Percentiles rank a stretch among this genome's conserved stretches.
phyloP scores from a whole-genome alignment of 768 basidiomycete species.

The Pleurotus ostreatus region DNA sequence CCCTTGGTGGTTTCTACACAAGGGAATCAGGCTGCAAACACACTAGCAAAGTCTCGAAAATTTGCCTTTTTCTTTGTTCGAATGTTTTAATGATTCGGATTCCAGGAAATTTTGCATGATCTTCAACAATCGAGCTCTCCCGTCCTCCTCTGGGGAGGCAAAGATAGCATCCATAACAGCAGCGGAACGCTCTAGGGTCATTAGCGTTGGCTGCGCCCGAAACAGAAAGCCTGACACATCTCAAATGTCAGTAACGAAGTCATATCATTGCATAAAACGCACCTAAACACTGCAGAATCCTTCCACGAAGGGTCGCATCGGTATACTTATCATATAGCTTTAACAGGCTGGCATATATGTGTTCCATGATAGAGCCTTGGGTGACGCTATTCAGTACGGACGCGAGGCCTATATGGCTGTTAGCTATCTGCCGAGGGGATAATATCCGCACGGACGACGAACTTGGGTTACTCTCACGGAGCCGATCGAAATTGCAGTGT shows the following conservation, averaged over 20 bases:
- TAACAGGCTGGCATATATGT: conserved; percentile 73
- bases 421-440: neutral
- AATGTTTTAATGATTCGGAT: conserved; percentile 77
- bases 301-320: conserved; percentile 56
- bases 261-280: conserved; percentile 13
- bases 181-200: conserved; percentile 78
- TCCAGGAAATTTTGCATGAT: conserved; percentile 92
- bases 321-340: conserved; percentile 66
- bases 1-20: conserved; percentile 36
- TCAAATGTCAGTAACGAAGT: too few species aligned
- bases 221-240: conserved; percentile 73
- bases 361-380: conserved; percentile 76
- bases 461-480: conserved; percentile 64
- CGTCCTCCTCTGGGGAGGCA: conserved; percentile 65
- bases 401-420: conserved; percentile 40
- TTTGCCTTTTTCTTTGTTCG: conserved; percentile 64
- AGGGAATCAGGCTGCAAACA: neutral
- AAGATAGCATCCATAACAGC: conserved; percentile 91
- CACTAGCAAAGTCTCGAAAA: neutral
- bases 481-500: conserved; percentile 80
- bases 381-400: conserved; percentile 57
- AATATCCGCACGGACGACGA: conserved; percentile 17
- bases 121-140: conserved; percentile 68
- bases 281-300: conserved; percentile 87
- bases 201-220: conserved; percentile 86